These are phyloP conservation scores for Plasmodium vivax DNA, from an alignment of 169 alveolate genomes.

Conservation along the genomic window DNA sequence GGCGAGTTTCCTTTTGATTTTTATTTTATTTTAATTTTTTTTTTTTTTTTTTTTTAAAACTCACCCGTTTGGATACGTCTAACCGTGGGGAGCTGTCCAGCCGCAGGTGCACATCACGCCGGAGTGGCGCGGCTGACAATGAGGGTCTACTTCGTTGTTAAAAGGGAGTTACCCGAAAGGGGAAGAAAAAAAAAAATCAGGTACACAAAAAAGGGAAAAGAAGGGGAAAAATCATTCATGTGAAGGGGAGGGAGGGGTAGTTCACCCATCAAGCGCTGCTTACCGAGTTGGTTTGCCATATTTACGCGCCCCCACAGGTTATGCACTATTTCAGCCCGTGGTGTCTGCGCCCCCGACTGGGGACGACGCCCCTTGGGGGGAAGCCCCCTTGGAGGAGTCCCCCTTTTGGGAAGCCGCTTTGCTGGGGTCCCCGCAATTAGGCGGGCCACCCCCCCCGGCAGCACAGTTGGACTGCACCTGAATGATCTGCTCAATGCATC, in stretches of 20 bases:
- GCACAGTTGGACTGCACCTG: constrained; percentile 22
- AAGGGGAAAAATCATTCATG: neutral
- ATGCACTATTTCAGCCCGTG: neutral
- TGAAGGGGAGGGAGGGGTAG: neutral
- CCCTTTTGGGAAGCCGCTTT: neutral
- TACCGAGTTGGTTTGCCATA: no score
- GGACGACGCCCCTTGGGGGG: neutral
- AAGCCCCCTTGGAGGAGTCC: no score
- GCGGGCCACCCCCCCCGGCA: neutral
- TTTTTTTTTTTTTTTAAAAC: neutral
- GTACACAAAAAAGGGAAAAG: neutral
- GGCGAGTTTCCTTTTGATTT: neutral
- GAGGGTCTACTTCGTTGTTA: neutral
- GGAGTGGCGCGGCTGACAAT: neutral
- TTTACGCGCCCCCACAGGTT: neutral
- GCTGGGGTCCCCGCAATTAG: neutral
- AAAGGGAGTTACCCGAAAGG: neutral
- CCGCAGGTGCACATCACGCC: neutral
- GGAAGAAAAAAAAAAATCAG: neutral
- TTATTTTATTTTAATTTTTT: no score
- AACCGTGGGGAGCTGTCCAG: neutral
- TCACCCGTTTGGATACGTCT: neutral
- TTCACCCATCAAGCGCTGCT: neutral
- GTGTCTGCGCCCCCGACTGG: neutral
- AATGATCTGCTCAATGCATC: constrained; percentile 49